Base-by-base conservation (phyloP, 805 yeast species). In the Candida nitratophila region DNA sequence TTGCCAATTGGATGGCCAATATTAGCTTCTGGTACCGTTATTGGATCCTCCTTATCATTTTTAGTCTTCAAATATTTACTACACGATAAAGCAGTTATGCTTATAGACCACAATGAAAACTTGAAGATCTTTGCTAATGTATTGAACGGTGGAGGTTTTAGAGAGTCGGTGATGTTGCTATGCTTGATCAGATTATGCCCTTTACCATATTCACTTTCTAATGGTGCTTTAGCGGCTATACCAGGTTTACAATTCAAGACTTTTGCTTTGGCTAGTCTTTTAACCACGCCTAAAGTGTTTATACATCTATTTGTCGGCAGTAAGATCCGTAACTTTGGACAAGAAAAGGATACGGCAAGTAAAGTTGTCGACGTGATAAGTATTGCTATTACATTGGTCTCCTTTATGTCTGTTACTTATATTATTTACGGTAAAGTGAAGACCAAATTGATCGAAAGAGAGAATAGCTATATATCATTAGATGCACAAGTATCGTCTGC, bases 181-280 rank as follows among this genome's bases (percentile, higher is more conserved):
- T 76, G 84, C 42, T 68, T 91, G 57, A 73, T 91, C 26, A 70
- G 97, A 44, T 62, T 91, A 45, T 88, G 96, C 53, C 99, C 99
- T 0, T 74, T 91, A 54, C 98, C 98, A 0, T 93, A 89, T 59
- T 88, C 96, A 2, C 67, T 91, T 29, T 83, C 93, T 0, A 91
- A 91, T 56, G 97, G 96, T 4, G 97, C 96, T 0, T 70, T 93
- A 51, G 93, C 96, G 10, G 83, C 95, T 2, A 76, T 91, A 14
- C 96, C 95, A 0, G 84, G 86, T 16, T 71, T 91, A 12, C 69
- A 82, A 0, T 65, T 81, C 2, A 48, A 62, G 36, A 78, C 80
- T 22, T 91, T 84, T 60, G 66, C 81, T 2, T 56, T 81, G 29
- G 96, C 96, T 1, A 82, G 89, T 21, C 50, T 79, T 0, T 60